These are phyloP conservation scores for Kwoniella bestiolae DNA, from an alignment of 768 basidiomycete species.

Conservation along the genomic window DNA sequence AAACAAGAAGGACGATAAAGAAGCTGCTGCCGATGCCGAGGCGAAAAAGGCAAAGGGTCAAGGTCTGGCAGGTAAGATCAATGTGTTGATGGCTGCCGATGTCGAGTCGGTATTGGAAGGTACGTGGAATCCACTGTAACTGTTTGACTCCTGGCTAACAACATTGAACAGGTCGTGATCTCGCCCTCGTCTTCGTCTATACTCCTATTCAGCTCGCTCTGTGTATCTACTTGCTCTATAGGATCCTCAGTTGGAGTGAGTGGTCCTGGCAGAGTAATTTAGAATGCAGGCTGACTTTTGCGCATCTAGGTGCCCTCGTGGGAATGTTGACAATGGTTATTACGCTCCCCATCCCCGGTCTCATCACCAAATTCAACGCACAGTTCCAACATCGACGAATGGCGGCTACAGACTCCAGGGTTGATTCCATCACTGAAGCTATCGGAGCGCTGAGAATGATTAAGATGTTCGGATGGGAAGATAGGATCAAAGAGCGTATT, in stretches of 20 bases:
- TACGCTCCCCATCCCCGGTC: slow-evolving; percentile 66
- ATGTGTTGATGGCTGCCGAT: slow-evolving; percentile 75
- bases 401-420: slow-evolving; percentile 66
- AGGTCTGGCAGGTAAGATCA: slow-evolving; percentile 71
- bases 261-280: background rate
- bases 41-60: slow-evolving; percentile 37
- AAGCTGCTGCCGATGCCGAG: slow-evolving; percentile 43
- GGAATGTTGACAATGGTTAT: slow-evolving; percentile 65
- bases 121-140: slow-evolving; percentile 3
- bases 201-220: slow-evolving; percentile 60
- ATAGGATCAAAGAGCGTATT: slow-evolving; percentile 63
- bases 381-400: slow-evolving; percentile 63
- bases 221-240: slow-evolving; percentile 60
- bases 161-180: slow-evolving; percentile 48
- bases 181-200: slow-evolving; percentile 57
- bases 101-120: slow-evolving; percentile 59
- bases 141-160: background rate
- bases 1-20: slow-evolving; percentile 26
- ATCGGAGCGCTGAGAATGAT: slow-evolving; percentile 64
- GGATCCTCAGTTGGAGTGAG: slow-evolving; percentile 64
- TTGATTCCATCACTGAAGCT: slow-evolving; percentile 67
- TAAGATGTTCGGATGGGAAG: slow-evolving; percentile 69
- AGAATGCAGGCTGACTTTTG: slow-evolving; percentile 11
- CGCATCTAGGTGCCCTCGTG: slow-evolving; percentile 62
- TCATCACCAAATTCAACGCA: slow-evolving; percentile 63